Evolutionary conservation across 78 protist species (phyloP).

Genomic region (Pigoraptor vietnamica): DNA sequence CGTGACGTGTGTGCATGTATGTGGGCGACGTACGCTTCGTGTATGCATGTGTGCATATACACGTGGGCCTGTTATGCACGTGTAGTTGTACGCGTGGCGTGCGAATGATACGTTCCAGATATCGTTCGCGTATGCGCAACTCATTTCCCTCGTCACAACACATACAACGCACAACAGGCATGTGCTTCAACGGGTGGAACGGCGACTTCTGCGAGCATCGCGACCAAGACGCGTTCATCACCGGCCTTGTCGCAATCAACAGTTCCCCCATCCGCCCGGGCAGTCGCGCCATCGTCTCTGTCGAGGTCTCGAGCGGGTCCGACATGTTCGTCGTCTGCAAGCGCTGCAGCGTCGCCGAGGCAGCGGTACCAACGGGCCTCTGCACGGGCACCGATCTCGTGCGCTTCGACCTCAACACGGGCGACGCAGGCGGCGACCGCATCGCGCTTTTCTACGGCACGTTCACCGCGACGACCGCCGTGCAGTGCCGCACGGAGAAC

Average conservation of each 20-base stretch:
- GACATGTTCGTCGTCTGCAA: neutral
- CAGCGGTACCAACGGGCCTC: neutral
- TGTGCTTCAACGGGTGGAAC: neutral
- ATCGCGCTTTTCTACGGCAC: neutral
- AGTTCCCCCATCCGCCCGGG: neutral
- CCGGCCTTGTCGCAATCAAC: neutral
- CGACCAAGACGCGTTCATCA: neutral
- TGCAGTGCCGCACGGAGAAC: neutral
- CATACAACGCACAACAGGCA: neutral
- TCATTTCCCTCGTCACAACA: too few species aligned
- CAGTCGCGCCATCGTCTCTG: neutral
- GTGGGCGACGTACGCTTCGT: neutral
- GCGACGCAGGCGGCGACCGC: neutral
- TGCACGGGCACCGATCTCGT: neutral
- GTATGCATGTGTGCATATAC: too few species aligned
- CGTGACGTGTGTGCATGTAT: neutral
- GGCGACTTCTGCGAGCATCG: neutral
- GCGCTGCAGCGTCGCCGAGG: neutral
- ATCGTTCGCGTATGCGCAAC: too few species aligned
- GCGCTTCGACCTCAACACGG: neutral
- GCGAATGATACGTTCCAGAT: too few species aligned
- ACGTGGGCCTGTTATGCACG: too few species aligned
- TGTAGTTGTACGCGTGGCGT: too few species aligned
- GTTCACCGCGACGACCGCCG: neutral
- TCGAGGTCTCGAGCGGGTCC: neutral